Evolutionary conservation across 169 alveolate genomes (phyloP).

Genomic region (Cytauxzoon felis): DNA sequence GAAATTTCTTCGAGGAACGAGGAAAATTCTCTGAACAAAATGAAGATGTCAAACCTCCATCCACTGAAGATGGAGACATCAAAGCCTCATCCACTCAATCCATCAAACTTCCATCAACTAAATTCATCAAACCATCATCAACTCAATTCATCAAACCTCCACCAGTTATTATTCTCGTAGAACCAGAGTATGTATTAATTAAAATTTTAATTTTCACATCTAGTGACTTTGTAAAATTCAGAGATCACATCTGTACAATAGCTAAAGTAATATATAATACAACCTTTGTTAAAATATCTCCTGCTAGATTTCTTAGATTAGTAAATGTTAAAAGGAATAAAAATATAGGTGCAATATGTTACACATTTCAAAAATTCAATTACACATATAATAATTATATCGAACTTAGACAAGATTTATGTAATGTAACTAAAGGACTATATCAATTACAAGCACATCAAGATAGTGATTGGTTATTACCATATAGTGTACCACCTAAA

Average conservation of each 20-base stretch:
- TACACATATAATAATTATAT: constrained; percentile 3
- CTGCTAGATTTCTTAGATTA: constrained; percentile 60
- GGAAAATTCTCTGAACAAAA: too few species aligned
- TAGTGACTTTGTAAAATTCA: constrained; percentile 66
- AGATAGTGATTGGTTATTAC: constrained; percentile 63
- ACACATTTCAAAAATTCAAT: constrained; percentile 23
- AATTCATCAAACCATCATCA: too few species aligned
- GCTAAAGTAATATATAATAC: constrained; percentile 68
- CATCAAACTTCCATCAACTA: too few species aligned
- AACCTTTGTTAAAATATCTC: constrained; percentile 60
- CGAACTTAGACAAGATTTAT: constrained; percentile 40
- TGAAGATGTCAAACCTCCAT: too few species aligned
- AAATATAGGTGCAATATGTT: constrained; percentile 31
- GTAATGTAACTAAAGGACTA: constrained; percentile 4
- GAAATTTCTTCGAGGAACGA: too few species aligned
- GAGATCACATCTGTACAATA: constrained; percentile 74
- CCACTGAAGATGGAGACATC: too few species aligned
- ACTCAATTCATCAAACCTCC: too few species aligned
- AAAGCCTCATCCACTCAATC: too few species aligned
- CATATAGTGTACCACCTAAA: constrained; percentile 49
- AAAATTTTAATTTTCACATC: not conserved
- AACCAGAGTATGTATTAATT: constrained; percentile 43
- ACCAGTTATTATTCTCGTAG: constrained; percentile 34
- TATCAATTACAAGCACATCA: constrained; percentile 13
- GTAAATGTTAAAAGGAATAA: constrained; percentile 44